Conservation (phyloP, 768 basidiomycete species). For the Artomyces pyxidatus region DNA sequence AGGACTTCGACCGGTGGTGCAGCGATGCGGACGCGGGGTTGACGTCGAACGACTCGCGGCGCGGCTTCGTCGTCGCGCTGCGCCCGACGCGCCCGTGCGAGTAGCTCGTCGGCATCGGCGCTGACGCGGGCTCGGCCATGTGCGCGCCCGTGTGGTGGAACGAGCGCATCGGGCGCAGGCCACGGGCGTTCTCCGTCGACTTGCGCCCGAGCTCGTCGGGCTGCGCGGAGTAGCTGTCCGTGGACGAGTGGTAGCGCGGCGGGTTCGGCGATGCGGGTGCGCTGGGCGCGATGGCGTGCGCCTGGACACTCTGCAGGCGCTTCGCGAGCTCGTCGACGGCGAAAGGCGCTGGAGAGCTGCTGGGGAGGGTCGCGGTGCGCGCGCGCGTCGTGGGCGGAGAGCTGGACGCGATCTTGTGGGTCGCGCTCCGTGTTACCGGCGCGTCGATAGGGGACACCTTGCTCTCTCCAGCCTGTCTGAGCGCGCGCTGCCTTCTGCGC, state of each 20-base stretch:
- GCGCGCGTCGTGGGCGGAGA: conserved; percentile 1
- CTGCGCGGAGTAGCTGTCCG: neutral
- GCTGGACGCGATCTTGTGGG: neutral
- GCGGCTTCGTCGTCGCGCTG: conserved; percentile 19
- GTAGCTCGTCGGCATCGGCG: neutral
- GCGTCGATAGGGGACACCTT: neutral
- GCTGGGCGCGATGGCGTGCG: too few species aligned
- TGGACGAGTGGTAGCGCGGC: neutral
- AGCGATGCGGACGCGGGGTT: neutral
- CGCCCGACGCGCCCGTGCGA: conserved; percentile 3
- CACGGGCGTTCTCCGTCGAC: conserved; percentile 16
- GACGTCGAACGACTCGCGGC: conserved; percentile 27
- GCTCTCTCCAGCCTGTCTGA: conserved; percentile 14
- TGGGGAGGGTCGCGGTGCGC: conserved; percentile 14
- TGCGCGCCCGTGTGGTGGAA: conserved; percentile 52
- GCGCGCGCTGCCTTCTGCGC: conserved; percentile 30
- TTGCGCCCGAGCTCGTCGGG: conserved; percentile 13
- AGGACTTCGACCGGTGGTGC: neutral
- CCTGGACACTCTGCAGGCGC: conserved; percentile 11
- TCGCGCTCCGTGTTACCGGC: neutral
- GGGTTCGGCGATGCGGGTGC: neutral
- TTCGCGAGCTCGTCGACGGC: conserved; percentile 12
- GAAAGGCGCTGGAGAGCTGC: conserved; percentile 7
- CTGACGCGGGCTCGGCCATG: conserved; percentile 22
- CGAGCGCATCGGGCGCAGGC: conserved; percentile 47